phyloP scores from a whole-genome alignment of 78 protist species.

The Dictyostelium brefeldianum region DNA sequence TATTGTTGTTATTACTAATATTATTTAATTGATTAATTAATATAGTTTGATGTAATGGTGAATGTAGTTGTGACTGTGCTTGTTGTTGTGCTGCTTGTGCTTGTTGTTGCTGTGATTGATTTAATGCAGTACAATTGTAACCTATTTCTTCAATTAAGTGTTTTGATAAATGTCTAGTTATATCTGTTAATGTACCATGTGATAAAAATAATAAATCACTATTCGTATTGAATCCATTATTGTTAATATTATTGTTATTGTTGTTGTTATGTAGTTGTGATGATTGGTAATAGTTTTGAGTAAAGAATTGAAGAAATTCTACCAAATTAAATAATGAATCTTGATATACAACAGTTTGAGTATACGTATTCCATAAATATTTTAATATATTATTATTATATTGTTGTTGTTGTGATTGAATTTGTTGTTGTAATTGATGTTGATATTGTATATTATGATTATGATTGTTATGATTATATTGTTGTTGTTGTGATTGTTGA shows the following conservation, averaged over 20 bases:
- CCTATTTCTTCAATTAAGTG: slow-evolving; percentile 52
- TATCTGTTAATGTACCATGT: slow-evolving; percentile 27
- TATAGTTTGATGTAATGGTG: background rate
- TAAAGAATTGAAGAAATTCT: slow-evolving; percentile 52
- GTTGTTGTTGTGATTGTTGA: background rate
- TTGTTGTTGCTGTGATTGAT: background rate
- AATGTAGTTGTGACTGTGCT: background rate
- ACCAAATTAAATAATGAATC: slow-evolving; percentile 52
- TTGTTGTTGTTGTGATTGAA: slow-evolving; percentile 6
- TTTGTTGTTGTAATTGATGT: background rate
- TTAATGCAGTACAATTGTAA: background rate
- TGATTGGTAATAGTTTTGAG: slow-evolving; percentile 8
- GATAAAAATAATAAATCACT: slow-evolving; percentile 37
- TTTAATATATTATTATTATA: slow-evolving; percentile 10
- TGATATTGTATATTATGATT: background rate
- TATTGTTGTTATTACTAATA: background rate
- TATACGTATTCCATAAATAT: slow-evolving; percentile 36
- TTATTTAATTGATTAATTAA: background rate
- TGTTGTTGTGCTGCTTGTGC: slow-evolving; percentile 11
- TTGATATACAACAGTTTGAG: slow-evolving; percentile 60
- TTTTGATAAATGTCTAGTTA: slow-evolving; percentile 36
- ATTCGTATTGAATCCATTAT: background rate
- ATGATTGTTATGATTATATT: background rate
- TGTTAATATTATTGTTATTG: background rate
- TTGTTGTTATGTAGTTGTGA: background rate